Evolutionary conservation across 805 yeast genomes (phyloP).

Genomic region (Schizosaccharomyces octosporus): DNA sequence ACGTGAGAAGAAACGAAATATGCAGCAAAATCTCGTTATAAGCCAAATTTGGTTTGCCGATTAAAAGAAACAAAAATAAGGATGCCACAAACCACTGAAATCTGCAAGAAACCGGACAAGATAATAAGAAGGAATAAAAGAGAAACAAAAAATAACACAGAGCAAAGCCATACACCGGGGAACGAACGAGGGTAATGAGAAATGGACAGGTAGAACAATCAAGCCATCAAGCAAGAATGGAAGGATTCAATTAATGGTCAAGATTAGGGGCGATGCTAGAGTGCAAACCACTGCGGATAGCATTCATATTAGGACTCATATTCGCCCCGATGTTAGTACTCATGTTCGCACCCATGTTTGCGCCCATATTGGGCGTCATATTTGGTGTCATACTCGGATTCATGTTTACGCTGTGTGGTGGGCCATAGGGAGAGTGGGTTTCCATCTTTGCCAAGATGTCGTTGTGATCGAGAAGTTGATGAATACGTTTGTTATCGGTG

Average conservation of each 20-base stretch:
- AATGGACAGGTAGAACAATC: neutral
- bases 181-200: no score
- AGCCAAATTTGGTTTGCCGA: no score
- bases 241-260: conserved; percentile 45
- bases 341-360: neutral
- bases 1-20: no score
- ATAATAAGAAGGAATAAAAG: no score
- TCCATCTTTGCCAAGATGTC: conserved; percentile 22
- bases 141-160: no score
- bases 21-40: no score
- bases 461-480: neutral
- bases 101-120: no score
- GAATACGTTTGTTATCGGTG: neutral
- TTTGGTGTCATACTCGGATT: neutral
- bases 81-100: no score
- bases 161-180: no score
- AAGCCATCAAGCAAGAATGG: conserved; percentile 10
- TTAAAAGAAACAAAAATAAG: no score
- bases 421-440: neutral
- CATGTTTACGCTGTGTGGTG: neutral
- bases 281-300: neutral
- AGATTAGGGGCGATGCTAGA: conserved; percentile 10
- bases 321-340: neutral
- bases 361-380: neutral
- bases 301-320: neutral